Percentiles rank a stretch among this genome's conserved stretches.
Conservation (phyloP, 306 rosid species). For the Alnus glutinosa region DNA sequence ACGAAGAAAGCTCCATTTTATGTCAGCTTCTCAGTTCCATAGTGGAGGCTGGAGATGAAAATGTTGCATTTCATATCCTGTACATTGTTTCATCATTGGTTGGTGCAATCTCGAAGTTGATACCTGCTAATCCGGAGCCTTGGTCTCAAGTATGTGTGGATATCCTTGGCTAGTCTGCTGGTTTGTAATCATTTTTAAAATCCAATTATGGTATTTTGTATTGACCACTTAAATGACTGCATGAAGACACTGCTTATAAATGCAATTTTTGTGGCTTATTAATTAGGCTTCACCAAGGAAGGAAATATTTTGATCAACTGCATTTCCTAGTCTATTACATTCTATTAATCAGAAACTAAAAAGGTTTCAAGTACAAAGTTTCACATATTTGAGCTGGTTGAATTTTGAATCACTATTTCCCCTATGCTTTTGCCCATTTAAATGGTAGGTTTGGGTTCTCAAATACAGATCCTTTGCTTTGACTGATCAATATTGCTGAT, state of each 20-base stretch:
- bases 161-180: conserved; percentile 28
- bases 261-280: background rate
- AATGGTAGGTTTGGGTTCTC: background rate
- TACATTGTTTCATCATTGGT: conserved; percentile 57
- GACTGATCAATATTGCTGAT: background rate
- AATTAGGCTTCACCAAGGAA: background rate
- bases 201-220: conserved; percentile 7
- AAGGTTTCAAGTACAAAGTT: conserved; percentile 16
- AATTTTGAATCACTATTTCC: background rate
- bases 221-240: background rate
- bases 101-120: conserved; percentile 59
- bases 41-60: conserved; percentile 78
- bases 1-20: conserved; percentile 64
- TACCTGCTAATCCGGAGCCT: conserved; percentile 57
- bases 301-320: background rate
- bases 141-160: conserved; percentile 77
- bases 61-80: conserved; percentile 73
- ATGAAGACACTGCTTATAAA: background rate
- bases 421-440: conserved; percentile 11
- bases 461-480: conserved; percentile 10
- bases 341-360: conserved; percentile 7
- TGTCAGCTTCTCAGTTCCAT: conserved; percentile 81
- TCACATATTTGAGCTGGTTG: conserved; percentile 3
- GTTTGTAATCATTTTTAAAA: conserved; percentile 14
- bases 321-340: background rate